These are phyloP conservation scores for Calonectria multiphialidica DNA, from an alignment of 2,329 filamentous ascomycete species.

Conservation along the genomic window DNA sequence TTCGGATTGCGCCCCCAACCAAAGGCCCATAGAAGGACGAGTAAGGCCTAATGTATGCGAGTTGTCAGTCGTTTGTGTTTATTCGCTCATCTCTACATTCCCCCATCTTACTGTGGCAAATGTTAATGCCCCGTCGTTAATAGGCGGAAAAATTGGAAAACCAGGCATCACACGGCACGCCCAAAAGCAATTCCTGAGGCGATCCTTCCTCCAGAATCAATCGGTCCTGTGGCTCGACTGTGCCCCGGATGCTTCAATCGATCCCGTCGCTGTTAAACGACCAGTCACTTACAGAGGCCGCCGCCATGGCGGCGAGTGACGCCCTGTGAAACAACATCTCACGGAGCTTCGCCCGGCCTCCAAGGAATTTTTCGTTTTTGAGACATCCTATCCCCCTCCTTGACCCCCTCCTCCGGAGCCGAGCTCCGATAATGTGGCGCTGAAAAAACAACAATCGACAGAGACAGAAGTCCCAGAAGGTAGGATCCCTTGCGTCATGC, in stretches of 20 bases:
- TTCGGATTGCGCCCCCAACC: background rate
- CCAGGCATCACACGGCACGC: background rate
- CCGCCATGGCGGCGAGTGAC: background rate
- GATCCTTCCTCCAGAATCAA: background rate
- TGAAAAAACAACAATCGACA: background rate
- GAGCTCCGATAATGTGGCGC: background rate
- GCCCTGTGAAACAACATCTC: background rate
- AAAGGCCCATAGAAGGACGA: too few species aligned
- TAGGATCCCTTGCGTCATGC: background rate
- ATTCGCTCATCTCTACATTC: background rate
- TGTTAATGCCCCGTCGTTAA: too few species aligned
- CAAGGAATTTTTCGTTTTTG: background rate
- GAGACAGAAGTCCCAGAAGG: background rate
- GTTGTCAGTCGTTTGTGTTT: background rate
- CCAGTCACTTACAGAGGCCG: background rate
- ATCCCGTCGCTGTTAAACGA: background rate
- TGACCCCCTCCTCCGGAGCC: background rate
- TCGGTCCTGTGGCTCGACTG: background rate
- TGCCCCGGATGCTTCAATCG: background rate
- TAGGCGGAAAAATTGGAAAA: slow-evolving; percentile 10
- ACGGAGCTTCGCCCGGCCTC: background rate
- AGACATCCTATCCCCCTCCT: background rate
- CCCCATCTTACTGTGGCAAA: background rate
- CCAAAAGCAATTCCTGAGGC: background rate
- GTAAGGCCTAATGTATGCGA: background rate